phyloP scores from a whole-genome alignment of 176 grass and related monocot genomes.

The Paspalum vaginatum region DNA sequence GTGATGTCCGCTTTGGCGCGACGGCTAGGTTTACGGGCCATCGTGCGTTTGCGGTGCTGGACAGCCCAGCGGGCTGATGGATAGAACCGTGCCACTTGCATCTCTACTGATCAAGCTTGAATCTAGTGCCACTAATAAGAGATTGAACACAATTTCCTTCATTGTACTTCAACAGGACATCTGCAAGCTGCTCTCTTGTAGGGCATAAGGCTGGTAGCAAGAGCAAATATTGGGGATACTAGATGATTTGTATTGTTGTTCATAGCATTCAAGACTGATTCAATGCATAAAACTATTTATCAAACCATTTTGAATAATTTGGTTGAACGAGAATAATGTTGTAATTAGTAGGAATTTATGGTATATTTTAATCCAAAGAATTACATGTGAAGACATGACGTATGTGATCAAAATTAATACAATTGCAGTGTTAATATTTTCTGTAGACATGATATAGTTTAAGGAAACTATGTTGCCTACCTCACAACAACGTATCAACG shows the following conservation, averaged over 20 bases:
- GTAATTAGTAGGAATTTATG: too few species aligned
- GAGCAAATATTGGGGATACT: conserved; percentile 69
- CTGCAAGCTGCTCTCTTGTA: conserved; percentile 85
- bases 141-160: conserved; percentile 82
- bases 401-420: too few species aligned
- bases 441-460: too few species aligned
- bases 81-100: too few species aligned
- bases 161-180: conserved; percentile 74
- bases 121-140: conserved; percentile 74
- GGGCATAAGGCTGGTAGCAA: conserved; percentile 76
- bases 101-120: conserved; percentile 86
- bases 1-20: too few species aligned
- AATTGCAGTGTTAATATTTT: too few species aligned
- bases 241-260: conserved; percentile 54
- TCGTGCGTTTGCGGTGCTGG: too few species aligned
- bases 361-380: neutral
- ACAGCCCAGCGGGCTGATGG: too few species aligned
- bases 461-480: too few species aligned
- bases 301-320: conserved; percentile 47
- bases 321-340: neutral
- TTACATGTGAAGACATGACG: neutral
- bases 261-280: conserved; percentile 75
- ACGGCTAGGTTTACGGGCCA: too few species aligned
- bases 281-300: conserved; percentile 91
- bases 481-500: too few species aligned